These are phyloP conservation scores for Boletus rubroflammeus DNA, from an alignment of 768 basidiomycete species.

Conservation along the genomic window DNA sequence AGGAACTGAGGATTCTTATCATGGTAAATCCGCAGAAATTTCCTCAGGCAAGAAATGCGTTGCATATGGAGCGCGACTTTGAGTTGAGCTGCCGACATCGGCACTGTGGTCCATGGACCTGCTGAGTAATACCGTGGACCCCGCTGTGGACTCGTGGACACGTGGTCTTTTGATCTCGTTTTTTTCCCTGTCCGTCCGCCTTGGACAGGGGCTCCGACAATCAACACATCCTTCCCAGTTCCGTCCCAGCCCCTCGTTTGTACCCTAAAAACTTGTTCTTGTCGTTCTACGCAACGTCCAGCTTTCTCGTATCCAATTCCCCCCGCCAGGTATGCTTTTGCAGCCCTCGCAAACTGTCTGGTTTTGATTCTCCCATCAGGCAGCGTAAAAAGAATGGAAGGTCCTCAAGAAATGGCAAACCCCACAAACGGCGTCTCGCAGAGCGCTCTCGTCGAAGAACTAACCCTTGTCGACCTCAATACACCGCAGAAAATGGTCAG, in stretches of 20 bases:
- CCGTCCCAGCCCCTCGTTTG: constrained; percentile 10
- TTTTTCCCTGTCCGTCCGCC: constrained; percentile 34
- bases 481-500: constrained; percentile 30
- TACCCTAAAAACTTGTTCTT: constrained; percentile 14
- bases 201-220: constrained; percentile 38
- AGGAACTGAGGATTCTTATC: constrained; percentile 20
- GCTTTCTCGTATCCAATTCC: neutral
- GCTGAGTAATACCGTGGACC: constrained; percentile 18
- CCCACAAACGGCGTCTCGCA: constrained; percentile 6
- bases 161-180: constrained; percentile 34
- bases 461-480: constrained; percentile 25
- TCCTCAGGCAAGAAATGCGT: neutral
- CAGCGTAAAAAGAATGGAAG: constrained; percentile 33
- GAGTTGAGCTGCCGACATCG: constrained; percentile 9
- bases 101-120: constrained; percentile 26
- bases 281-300: constrained; percentile 4
- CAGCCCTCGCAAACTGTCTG: neutral
- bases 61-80: neutral
- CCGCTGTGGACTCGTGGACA: constrained; percentile 22
- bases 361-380: constrained; percentile 30
- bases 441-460: constrained; percentile 15
- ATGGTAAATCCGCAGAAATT: constrained; percentile 15
- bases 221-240: constrained; percentile 29
- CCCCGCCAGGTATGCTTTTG: constrained; percentile 13
- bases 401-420: constrained; percentile 23